phyloP scores from a whole-genome alignment of 2,329 filamentous ascomycete genomes.

The Alternaria infectoria region DNA sequence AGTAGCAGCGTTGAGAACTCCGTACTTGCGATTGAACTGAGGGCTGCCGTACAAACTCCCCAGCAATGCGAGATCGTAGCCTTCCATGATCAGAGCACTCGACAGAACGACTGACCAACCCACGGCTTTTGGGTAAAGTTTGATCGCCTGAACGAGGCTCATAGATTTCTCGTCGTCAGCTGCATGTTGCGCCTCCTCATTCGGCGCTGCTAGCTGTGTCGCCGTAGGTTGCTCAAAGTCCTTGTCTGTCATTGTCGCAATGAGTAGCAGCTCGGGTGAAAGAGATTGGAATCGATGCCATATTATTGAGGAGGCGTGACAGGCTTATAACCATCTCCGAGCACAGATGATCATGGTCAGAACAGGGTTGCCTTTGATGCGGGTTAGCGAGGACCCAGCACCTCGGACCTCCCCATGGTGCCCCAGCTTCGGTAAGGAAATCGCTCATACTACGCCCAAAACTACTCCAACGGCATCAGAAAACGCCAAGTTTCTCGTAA shows the following conservation, averaged over 20 bases:
- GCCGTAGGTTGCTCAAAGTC: conserved; percentile 15
- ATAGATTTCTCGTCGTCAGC: conserved; percentile 55
- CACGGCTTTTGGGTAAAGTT: conserved; percentile 83
- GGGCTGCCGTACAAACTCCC: conserved; percentile 71
- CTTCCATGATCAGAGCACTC: conserved; percentile 87
- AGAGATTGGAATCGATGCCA: neutral
- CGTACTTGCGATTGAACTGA: conserved; percentile 53
- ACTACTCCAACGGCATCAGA: neutral
- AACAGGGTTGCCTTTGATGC: conserved; percentile 5
- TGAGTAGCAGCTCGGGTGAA: neutral
- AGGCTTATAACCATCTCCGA: conserved; percentile 19
- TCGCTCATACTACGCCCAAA: conserved; percentile 10
- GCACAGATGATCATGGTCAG: conserved; percentile 22
- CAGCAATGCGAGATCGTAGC: conserved; percentile 79
- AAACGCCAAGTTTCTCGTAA: neutral
- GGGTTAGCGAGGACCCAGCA: conserved; percentile 25
- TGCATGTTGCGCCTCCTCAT: conserved; percentile 45
- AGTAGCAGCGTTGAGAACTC: conserved; percentile 42
- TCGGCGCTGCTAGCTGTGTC: conserved; percentile 22
- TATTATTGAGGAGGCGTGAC: neutral
- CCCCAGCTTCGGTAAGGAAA: neutral
- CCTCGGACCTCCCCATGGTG: conserved; percentile 17
- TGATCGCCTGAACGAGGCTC: conserved; percentile 73
- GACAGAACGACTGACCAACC: conserved; percentile 83
- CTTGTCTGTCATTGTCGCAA: conserved; percentile 29